A percentile compares a stretch with the other conserved stretches of the same genome.
phyloP scores from a whole-genome alignment of 805 yeast species.

The Candida tammaniensis region DNA sequence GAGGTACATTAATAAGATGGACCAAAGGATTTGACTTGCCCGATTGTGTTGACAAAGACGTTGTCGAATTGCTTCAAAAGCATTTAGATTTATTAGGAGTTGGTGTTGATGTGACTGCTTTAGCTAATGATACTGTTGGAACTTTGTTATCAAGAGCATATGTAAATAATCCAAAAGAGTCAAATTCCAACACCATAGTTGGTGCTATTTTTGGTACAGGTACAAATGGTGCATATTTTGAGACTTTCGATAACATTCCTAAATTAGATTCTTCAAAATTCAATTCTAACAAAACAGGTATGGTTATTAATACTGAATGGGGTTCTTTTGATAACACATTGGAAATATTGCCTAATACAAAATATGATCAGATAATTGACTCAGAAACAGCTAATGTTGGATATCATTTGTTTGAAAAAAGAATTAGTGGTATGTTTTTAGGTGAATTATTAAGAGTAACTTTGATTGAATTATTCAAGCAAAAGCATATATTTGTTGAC shows the following conservation, averaged over 20 bases:
- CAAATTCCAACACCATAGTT: constrained; percentile 71
- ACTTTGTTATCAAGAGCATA: constrained; percentile 88
- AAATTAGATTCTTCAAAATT: constrained; percentile 57
- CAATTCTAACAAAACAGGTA: constrained; percentile 33
- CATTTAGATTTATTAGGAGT: constrained; percentile 59
- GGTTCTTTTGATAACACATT: constrained; percentile 92
- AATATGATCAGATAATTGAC: constrained; percentile 74
- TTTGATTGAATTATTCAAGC: constrained; percentile 62
- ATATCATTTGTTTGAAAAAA: constrained; percentile 87
- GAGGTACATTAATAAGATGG: constrained; percentile 89
- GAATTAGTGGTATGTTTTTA: constrained; percentile 88
- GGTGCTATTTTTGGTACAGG: constrained; percentile 98
- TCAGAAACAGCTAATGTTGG: constrained; percentile 75
- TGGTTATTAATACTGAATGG: constrained; percentile 97
- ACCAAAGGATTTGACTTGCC: constrained; percentile 89
- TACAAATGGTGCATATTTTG: constrained; percentile 93
- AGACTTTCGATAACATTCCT: constrained; percentile 66
- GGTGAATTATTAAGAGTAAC: constrained; percentile 85
- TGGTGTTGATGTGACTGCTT: constrained; percentile 75
- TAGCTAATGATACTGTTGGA: constrained; percentile 96
- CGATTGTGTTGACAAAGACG: constrained; percentile 83
- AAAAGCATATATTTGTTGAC: constrained; percentile 58
- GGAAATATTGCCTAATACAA: constrained; percentile 70
- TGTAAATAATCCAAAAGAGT: constrained; percentile 56
- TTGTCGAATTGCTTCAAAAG: constrained; percentile 67